Evolutionary conservation across 495 filamentous ascomycete species (phyloP).

Genomic region (Daldinia grandis): DNA sequence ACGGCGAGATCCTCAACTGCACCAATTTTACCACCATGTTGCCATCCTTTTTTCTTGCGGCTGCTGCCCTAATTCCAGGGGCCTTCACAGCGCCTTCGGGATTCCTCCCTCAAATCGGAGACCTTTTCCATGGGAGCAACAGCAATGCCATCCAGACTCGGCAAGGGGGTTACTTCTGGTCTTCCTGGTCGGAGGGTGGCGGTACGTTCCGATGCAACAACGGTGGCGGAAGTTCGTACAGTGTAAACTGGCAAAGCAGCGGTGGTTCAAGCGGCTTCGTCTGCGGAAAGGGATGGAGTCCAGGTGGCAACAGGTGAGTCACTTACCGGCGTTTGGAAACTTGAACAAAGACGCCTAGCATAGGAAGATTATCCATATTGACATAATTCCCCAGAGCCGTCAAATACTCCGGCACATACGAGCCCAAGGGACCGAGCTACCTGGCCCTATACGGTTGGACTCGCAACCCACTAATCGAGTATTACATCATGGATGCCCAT

Average conservation of each 20-base stretch:
- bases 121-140: conserved; percentile 46
- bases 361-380: not conserved
- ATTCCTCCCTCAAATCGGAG: conserved; percentile 51
- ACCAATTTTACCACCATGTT: conserved; percentile 47
- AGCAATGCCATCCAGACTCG: conserved; percentile 46
- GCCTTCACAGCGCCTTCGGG: conserved; percentile 51
- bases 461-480: conserved; percentile 68
- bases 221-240: conserved; percentile 58
- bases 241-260: conserved; percentile 60
- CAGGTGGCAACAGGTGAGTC: conserved; percentile 58
- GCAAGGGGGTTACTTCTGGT: conserved; percentile 66
- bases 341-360: not conserved
- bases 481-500: conserved; percentile 71
- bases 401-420: conserved; percentile 64
- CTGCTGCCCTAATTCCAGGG: conserved; percentile 46
- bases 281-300: conserved; percentile 68
- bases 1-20: conserved; percentile 1
- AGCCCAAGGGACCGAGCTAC: conserved; percentile 65
- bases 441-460: conserved; percentile 73
- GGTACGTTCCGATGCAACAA: conserved; percentile 63
- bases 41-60: conserved; percentile 51
- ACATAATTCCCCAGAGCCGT: conserved; percentile 53
- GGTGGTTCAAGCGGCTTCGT: conserved; percentile 63
- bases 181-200: conserved; percentile 66
- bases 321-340: too few species aligned